Base-by-base conservation (phyloP, 2,329 filamentous ascomycete species). In the Pyricularia pennisetigena region DNA sequence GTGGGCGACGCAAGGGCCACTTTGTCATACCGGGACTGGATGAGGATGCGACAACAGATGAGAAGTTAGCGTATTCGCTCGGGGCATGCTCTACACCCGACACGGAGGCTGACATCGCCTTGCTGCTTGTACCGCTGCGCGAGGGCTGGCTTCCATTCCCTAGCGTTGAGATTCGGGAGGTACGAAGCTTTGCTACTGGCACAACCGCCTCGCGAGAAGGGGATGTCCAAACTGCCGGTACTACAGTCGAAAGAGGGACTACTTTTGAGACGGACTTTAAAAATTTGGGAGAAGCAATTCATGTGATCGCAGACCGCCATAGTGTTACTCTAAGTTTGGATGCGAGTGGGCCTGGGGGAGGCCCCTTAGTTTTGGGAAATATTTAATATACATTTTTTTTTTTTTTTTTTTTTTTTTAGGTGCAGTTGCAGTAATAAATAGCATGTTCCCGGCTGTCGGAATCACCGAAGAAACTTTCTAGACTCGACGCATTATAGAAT, bases 121-220 rank as follows among this genome's bases (percentile, higher is more conserved):
- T 98, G 8, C 82, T 96, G 67, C 81, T 98, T 10, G 87, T 98
- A 14, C 93, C 95, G 0, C 83, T 97, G 64, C 86, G 90, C 67
- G 83, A 92, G 30, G 94, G 95, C 0, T 88, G 88, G 75, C 78
- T 95, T n/a, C 83, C 93, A 0, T 87, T 93, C 30, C 95, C 95
- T 0, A 84, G 79, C 8, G 83, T 98, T 2, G 93, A 97, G 66
- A 90, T 98, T 49, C 87, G 90, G 63, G 88, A 88, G 75, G 81
- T 88, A 8, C 76, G 79, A 68, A 72, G 76, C 73, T 61, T 61
- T 14, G 23, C 57, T 26, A 9, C 23, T 4, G 57, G 57, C 54
- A 24, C 20, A 23, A 59, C 32, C 12, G 32, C 12, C 20, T 54
- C 41, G 41, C 41, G 20, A 54, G 41, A 54, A 54, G 20, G 7